A percentile compares a stretch with the other conserved stretches of the same genome.
Conservation (phyloP, 23 red algal genomes). For the Chondrus crispus region DNA sequence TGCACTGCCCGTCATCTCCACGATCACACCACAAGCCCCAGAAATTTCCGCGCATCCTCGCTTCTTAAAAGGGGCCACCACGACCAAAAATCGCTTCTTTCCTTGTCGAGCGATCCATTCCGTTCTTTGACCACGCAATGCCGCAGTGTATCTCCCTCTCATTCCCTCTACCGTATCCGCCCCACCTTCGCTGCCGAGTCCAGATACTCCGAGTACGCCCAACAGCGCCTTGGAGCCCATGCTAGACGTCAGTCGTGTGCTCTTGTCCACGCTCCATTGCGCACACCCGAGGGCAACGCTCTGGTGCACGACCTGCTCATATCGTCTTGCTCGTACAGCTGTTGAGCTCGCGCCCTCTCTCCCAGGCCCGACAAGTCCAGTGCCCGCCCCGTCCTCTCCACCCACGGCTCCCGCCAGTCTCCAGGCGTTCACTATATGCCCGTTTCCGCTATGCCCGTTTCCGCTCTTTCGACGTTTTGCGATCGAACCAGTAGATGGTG, state of each 20-base stretch:
- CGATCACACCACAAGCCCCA: constrained; percentile 3
- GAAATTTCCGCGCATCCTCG: neutral
- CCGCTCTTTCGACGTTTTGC: neutral
- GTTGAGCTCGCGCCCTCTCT: neutral
- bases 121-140: neutral
- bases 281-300: constrained; percentile 6
- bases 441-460: too few species aligned
- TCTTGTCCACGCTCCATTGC: constrained; percentile 26
- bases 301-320: neutral
- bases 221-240: neutral
- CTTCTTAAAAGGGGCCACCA: neutral
- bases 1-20: neutral
- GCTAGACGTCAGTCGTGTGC: neutral
- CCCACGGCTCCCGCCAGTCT: too few species aligned
- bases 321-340: neutral
- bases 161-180: neutral
- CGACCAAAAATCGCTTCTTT: neutral
- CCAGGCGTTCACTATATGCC: too few species aligned
- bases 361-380: neutral
- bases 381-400: neutral
- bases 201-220: neutral
- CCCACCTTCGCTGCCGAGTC: neutral
- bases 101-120: constrained; percentile 18
- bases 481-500: neutral
- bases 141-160: constrained; percentile 17